Evolutionary conservation across 2,329 filamentous ascomycete genomes (phyloP).

Genomic region (Rhynchosporium graminicola): DNA sequence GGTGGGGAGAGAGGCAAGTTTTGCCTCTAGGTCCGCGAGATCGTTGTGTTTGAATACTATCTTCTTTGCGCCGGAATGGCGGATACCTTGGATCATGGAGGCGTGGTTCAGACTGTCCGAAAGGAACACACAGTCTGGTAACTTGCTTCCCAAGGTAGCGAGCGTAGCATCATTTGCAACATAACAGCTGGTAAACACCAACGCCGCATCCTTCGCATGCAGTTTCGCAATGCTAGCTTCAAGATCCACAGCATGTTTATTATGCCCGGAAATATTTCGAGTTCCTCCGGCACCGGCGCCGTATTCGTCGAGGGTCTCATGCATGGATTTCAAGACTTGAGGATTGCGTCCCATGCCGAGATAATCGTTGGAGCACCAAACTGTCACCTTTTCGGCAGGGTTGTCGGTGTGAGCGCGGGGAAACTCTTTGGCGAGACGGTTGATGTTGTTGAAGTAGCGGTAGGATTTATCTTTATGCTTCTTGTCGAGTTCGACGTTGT

Average conservation of each 20-base stretch:
- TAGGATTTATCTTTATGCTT: conserved; percentile 99
- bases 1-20: conserved; percentile 82
- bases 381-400: conserved; percentile 83
- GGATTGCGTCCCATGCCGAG: conserved; percentile 95
- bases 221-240: conserved; percentile 82
- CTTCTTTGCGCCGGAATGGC: conserved; percentile 95
- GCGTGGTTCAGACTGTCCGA: conserved; percentile 97
- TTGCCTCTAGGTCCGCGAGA: conserved; percentile 85
- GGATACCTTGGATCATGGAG: conserved; percentile 99
- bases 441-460: conserved; percentile 99
- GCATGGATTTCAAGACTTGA: conserved; percentile 86
- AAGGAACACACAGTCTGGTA: conserved; percentile 96
- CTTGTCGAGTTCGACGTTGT: conserved; percentile 86
- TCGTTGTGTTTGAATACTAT: conserved; percentile 99
- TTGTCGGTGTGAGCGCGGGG: conserved; percentile 88
- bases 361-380: conserved; percentile 99
- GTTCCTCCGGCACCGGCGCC: conserved; percentile 94
- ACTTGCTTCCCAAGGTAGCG: conserved; percentile 92
- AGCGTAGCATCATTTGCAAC: conserved; percentile 97
- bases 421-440: conserved; percentile 93
- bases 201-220: conserved; percentile 85
- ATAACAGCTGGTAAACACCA: conserved; percentile 97
- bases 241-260: conserved; percentile 85
- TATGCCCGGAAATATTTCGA: conserved; percentile 96
- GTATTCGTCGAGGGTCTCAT: conserved; percentile 90